phyloP scores from a whole-genome alignment of 805 yeast genomes.

The Yamadazyma tumulicola region DNA sequence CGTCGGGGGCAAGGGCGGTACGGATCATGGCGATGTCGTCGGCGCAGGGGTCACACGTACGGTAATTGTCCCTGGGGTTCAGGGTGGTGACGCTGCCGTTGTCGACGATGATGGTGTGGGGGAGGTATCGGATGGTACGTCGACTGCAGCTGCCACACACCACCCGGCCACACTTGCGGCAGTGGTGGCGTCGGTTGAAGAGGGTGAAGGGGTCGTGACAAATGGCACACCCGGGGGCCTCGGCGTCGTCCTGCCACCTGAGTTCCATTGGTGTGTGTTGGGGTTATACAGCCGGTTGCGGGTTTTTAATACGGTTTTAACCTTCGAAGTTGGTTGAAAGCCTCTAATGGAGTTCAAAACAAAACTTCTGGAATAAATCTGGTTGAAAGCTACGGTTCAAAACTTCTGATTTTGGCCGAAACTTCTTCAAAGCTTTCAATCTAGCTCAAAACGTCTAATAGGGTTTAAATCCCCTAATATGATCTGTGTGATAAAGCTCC shows the following conservation, averaged over 20 bases:
- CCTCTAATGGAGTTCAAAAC: too few species aligned
- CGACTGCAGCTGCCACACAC: slow-evolving; percentile 70
- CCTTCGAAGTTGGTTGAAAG: too few species aligned
- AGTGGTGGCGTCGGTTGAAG: slow-evolving; percentile 76
- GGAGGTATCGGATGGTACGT: slow-evolving; percentile 49
- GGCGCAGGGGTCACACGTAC: slow-evolving; percentile 74
- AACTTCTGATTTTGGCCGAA: too few species aligned
- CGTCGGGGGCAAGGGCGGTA: slow-evolving; percentile 3
- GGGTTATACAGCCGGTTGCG: too few species aligned
- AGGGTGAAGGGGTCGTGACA: slow-evolving; percentile 55
- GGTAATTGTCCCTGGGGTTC: slow-evolving; percentile 52
- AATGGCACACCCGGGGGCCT: slow-evolving; percentile 47
- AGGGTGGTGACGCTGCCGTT: slow-evolving; percentile 51
- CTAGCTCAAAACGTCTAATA: too few species aligned
- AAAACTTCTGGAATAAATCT: too few species aligned
- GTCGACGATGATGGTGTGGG: slow-evolving; percentile 55
- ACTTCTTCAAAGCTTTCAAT: too few species aligned
- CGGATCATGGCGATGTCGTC: slow-evolving; percentile 55
- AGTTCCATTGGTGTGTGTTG: too few species aligned
- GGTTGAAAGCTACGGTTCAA: too few species aligned
- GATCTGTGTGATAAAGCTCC: too few species aligned
- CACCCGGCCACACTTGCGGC: slow-evolving; percentile 76
- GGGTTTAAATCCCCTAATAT: too few species aligned
- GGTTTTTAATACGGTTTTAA: too few species aligned
- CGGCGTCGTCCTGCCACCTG: slow-evolving; percentile 75